Base-by-base conservation (phyloP, 495 filamentous ascomycete genomes). In the Penicillium parvum region DNA sequence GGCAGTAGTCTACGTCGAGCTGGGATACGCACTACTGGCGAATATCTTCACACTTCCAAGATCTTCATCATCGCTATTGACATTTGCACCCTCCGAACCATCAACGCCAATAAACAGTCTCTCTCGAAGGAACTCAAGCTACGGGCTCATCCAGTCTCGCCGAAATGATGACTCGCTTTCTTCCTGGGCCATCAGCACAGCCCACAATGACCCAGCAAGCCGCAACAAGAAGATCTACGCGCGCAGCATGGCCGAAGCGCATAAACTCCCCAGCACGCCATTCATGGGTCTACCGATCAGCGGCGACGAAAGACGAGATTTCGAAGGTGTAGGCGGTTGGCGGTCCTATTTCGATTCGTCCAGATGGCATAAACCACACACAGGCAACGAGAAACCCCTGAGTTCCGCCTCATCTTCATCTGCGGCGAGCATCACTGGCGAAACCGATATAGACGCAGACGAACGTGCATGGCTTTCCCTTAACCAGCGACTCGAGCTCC, bases 271-370 rank as follows among this genome's bases (percentile, higher is more conserved):
- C 6, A 21, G 50, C 8, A 37, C 50, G 8, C 11, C 56, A 7
- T 50, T 52, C 10, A 51, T 64, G 18, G 61, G 57, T 19, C 45
- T 63, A 4, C 61, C 68, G 8, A 52, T 64, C 28, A 64, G 65
- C 52, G 58, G 60, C 8, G 57, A 69, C 35, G 52, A 75, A 15
- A 72, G 75, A 37, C 73, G 87, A 4, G 88, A 94, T 63, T 94
- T 84, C 52, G 88, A 94, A 65, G 88, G 86, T n/a, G 74, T 94
- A 3, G 88, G 88, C 9, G 88, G 88, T 1, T 90, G 86, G 86
- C 70, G 84, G 39, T 58, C 58, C 15, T 63, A 58, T 20, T 34
- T 47, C 4, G 41, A 54, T 21, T 41, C 54, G 11, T 49, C 40
- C 2, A 58, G 46, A 5, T 45, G 78, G 11, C 60, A 50, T 8